Evolutionary conservation across 208 protist species (phyloP), one percentile per base, ranked within the genome.

Genomic region (Trypanosoma scelopori): DNA sequence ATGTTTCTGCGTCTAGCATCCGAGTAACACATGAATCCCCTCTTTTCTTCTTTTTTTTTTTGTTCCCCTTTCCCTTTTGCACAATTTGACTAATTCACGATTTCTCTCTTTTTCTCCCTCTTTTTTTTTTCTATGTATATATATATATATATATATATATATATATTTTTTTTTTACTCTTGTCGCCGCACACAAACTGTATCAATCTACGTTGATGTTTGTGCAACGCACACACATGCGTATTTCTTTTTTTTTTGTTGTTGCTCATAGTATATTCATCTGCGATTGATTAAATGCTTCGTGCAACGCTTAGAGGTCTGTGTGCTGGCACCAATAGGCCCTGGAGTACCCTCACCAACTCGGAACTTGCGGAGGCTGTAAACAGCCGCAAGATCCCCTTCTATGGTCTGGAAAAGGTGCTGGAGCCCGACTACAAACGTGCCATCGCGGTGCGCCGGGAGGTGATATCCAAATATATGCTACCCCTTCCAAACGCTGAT

Each of bases 381-480:
- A 57, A 79, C 15, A 59, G 51, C 23, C 91, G 93, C 60, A 83
- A 93, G 73, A 75, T 97, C 28, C 57, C 87, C 30, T 89, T 95
- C 53, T 91, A 97, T 66, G 85, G 78, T 13, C 72, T 97, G 2
- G 89, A 97, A 68, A 78, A 95, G 66, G 85, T 72, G 12, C 74
- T 95, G 30, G 74, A 82, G 12, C 92, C 92, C 1, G 92, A 97
- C 72, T 95, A 93, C 68, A 81, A 93, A 18, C 79, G 92, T 45
- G 92, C 92, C 32, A 93, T 97, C 43, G 71, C 63, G 11, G 80
- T 97, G 22, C 82, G 92, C 41, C 84, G 92, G 32, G 82, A 94
- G 41, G 81, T 97, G 37, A 78, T 97, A 20, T 61, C 55, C 23
- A 59, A 72, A 13, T 61, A 77, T 65, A 49, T 76, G 28, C 12